Evolutionary conservation across 352 stramenopile genomes (phyloP), one percentile per base, ranked within the genome.

Genomic region (Phytophthora chlamydospora): DNA sequence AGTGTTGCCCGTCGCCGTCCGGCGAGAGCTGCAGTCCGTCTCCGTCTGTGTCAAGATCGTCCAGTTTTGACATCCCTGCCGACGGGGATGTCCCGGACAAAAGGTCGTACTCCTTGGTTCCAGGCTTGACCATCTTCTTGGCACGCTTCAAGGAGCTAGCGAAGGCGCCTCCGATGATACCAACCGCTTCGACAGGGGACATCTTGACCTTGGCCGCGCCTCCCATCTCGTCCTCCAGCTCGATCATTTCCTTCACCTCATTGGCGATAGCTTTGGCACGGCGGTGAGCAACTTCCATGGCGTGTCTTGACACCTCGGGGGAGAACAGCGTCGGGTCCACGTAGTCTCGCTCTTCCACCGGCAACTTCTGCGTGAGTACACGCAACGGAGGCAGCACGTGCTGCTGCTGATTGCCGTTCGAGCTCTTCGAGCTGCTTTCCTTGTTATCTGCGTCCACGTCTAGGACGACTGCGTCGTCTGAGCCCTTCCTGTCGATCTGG

Each of bases 1-100:
- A 93, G 40, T 90, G 68, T 55, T 90, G 82, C 0, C 80, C 77
- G 17, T 84, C 74, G 16, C 69, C 75, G 16, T 93, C 84, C 0
- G 87, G 87, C 5, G 83, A 93, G 39, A 95, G 70, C 68, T 95
- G 87, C 13, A 95, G 71, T 24, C 87, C 87, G 60, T 95, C 86
- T 36, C 86, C 84, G 44, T 93, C 87, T 5, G 78, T 88, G 45
- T 93, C 83, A 1, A 90, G 68, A 58, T 93, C 85, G 49, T 93
- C 83, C 46, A 89, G 45, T 53, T 86, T 88, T 6, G 67, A 74
- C 16, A 68, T 75, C 0, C 65, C 68, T 34, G 68, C 78, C 16
- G 68, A 83, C 2, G 75, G 79, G 14, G 75, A 83, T 36, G 71
- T 66, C n/a, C 68, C 68, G 2, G 67, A 62, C n/a, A 93, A 62